Evolutionary conservation across 495 filamentous ascomycete genomes (phyloP).

Genomic region (Penicillium maclennaniae): DNA sequence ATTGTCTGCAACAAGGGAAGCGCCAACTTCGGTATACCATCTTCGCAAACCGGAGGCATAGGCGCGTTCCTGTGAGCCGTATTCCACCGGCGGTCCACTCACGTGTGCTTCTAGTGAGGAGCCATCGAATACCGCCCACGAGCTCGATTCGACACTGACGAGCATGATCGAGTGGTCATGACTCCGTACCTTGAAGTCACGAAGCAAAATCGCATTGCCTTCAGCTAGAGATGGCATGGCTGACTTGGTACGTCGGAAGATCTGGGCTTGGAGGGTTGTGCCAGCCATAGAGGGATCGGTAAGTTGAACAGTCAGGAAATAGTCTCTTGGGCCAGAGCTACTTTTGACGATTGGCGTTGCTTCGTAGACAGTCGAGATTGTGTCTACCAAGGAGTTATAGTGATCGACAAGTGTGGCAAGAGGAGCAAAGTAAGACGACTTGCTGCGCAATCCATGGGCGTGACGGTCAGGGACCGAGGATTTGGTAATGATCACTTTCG

Average conservation of each 20-base stretch:
- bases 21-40: conserved; percentile 36
- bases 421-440: conserved; percentile 62
- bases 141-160: conserved; percentile 45
- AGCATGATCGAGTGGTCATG: conserved; percentile 43
- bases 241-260: conserved; percentile 70
- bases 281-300: conserved; percentile 59
- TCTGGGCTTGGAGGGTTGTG: conserved; percentile 50
- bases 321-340: conserved; percentile 65
- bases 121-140: conserved; percentile 62
- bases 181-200: conserved; percentile 64
- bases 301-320: conserved; percentile 62
- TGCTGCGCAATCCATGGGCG: conserved; percentile 54
- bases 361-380: conserved; percentile 64
- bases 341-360: conserved; percentile 54
- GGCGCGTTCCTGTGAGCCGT: conserved; percentile 53
- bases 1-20: conserved; percentile 36
- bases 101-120: conserved; percentile 44
- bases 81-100: conserved; percentile 63
- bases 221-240: conserved; percentile 63
- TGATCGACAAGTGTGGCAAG: conserved; percentile 61
- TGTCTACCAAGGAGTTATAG: conserved; percentile 53
- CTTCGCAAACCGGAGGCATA: conserved; percentile 52
- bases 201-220: conserved; percentile 75
- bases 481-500: conserved; percentile 9
- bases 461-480: conserved; percentile 26